Conservation (phyloP, 495 filamentous ascomycete species). For the Chaetomium fimeti region DNA sequence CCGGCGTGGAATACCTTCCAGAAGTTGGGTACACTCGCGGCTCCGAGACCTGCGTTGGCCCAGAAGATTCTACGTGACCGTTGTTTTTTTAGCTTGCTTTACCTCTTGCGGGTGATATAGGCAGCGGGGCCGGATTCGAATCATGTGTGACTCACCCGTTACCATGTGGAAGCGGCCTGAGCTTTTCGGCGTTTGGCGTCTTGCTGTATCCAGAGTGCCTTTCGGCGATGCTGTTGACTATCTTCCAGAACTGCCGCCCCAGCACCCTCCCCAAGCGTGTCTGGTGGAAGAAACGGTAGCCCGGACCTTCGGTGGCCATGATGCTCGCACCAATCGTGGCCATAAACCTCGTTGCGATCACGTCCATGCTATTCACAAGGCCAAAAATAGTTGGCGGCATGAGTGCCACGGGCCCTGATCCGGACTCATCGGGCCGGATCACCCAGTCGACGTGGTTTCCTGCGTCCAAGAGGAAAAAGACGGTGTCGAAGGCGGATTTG, state of each 20-base stretch:
- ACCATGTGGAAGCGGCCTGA: constrained; percentile 16
- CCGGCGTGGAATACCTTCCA: constrained; percentile 41
- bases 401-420: constrained; percentile 41
- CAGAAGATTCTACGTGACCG: constrained; percentile 34
- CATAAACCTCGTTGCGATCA: neutral
- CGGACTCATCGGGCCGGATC: constrained; percentile 34
- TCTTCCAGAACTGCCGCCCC: constrained; percentile 19
- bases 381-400: constrained; percentile 37
- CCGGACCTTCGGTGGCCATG: neutral
- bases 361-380: constrained; percentile 19
- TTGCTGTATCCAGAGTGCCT: constrained; percentile 19
- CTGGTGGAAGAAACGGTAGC: neutral
- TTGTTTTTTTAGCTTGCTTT: too few species aligned
- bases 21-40: constrained; percentile 38
- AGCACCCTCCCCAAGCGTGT: neutral
- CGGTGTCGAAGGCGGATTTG: constrained; percentile 50
- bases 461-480: constrained; percentile 39
- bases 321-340: neutral
- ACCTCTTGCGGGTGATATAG: too few species aligned
- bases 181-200: constrained; percentile 19
- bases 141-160: constrained; percentile 7
- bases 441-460: constrained; percentile 51
- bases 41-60: constrained; percentile 41
- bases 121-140: too few species aligned
- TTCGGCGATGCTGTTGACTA: constrained; percentile 19